Percentiles rank a stretch among this genome's conserved stretches.
Evolutionary conservation across 2,329 filamentous ascomycete species (phyloP).

Genomic region (Botrytis tulipae): DNA sequence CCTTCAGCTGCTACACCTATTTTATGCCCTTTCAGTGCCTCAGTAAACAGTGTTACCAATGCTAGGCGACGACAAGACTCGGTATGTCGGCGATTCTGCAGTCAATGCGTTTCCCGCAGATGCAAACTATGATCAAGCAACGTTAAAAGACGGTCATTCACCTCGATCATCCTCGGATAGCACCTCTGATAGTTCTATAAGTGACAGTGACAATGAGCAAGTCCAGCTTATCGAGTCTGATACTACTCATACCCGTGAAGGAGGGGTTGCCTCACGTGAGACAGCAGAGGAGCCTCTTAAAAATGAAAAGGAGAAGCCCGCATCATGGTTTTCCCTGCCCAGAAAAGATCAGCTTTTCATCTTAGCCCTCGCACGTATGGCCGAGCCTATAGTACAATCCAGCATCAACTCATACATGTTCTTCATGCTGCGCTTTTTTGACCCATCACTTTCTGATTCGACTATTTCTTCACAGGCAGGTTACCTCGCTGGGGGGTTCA

Average conservation of each 20-base stretch:
- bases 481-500: background rate
- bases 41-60: background rate
- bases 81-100: background rate
- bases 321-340: background rate
- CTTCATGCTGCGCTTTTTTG: constrained; percentile 3
- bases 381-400: constrained; percentile 7
- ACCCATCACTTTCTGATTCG: background rate
- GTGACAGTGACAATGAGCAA: background rate
- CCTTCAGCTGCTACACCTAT: background rate
- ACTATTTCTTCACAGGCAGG: background rate
- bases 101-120: background rate
- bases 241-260: background rate
- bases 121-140: background rate
- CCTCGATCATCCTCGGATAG: background rate
- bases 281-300: background rate
- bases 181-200: background rate
- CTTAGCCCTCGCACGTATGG: constrained; percentile 1
- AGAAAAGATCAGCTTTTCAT: background rate
- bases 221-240: background rate
- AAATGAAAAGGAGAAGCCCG: background rate
- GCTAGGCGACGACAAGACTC: background rate
- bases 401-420: constrained; percentile 11
- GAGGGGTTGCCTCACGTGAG: background rate
- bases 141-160: background rate
- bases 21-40: background rate